Evolutionary conservation across 306 rosid species (phyloP), one percentile per base, ranked within the genome.

Genomic region (Prunus armeniaca): DNA sequence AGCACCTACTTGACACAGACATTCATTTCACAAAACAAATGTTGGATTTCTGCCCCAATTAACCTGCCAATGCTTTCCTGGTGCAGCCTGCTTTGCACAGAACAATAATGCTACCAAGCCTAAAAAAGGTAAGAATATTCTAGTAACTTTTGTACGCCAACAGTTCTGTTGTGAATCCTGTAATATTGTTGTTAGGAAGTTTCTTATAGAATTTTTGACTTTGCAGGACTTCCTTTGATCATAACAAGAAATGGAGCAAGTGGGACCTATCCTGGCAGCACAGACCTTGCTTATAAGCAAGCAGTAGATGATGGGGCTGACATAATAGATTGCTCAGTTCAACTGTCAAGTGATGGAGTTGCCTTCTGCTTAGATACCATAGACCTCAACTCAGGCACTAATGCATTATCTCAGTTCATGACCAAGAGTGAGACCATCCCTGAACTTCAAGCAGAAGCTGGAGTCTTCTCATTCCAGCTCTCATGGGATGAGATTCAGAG

Each of bases 301-400:
- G 97, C 99, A 49, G 69, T 96, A 76, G 81, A 79, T 15, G 96
- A 91, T 19, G 98, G 97, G 0, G 85, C 90, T 0, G 97, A 96
- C 80, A 81, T 96, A 17, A 92, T 96, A 62, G 99, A 92, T 84
- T 92, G 99, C 85, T 74, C 96, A 9, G 97, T 96, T 68, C 98
- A 96, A 84, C 79, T 96, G 86, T 84, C 98, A 51, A 91, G 90
- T 80, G 99, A 96, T 62, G 93, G 93, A 49, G 86, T 87, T 61
- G 85, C 97, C 61, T 92, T 96, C 86, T 96, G 99, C 80, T 78
- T 87, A 62, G 74, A 78, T 34, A 6, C 50, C 0, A 46, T 81
- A 10, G 97, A 92, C 81, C 88, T 96, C 45, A 74, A 68, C 6
- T n/a, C 41, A 49, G 78, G 74, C 49, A 92, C 91, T n/a, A 87